phyloP scores from a whole-genome alignment of 805 yeast species.

The Hanseniaspora lachancei region DNA sequence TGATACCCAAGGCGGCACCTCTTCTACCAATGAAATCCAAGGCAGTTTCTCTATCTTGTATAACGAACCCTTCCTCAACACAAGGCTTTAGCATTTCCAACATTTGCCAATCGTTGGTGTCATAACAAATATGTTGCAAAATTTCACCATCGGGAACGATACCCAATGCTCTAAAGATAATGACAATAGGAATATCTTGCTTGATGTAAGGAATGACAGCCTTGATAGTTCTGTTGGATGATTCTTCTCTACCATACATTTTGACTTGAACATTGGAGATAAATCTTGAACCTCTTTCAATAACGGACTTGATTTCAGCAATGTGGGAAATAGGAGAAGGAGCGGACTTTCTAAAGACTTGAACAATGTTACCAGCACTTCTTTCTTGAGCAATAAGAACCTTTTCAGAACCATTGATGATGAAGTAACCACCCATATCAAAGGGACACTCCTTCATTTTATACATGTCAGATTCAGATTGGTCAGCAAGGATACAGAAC shows the following conservation, averaged over 20 bases:
- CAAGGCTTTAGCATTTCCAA: conserved; percentile 97
- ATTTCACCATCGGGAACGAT: conserved; percentile 99
- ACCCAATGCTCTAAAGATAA: conserved; percentile 94
- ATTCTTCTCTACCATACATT: conserved; percentile 68
- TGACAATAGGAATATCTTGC: conserved; percentile 92
- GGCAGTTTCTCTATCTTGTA: conserved; percentile 96
- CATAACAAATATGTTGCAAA: conserved; percentile 94
- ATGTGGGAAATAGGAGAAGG: conserved; percentile 92
- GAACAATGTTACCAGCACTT: conserved; percentile 95
- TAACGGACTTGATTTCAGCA: conserved; percentile 92
- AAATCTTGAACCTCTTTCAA: conserved; percentile 93
- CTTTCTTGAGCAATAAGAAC: conserved; percentile 98
- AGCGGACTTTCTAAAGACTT: conserved; percentile 94
- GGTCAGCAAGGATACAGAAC: conserved; percentile 82
- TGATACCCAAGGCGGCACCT: conserved; percentile 91
- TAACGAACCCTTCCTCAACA: conserved; percentile 96
- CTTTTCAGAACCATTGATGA: conserved; percentile 95
- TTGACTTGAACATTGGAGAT: conserved; percentile 90
- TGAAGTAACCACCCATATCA: conserved; percentile 99
- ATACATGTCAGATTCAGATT: conserved; percentile 85
- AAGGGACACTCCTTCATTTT: conserved; percentile 96
- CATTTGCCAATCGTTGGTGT: conserved; percentile 98
- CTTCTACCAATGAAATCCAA: conserved; percentile 96
- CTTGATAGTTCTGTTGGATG: conserved; percentile 69
- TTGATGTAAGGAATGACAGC: conserved; percentile 94